Evolutionary conservation across 2,329 filamentous ascomycete species (phyloP).

Genomic region (Aspergillus intermedius): DNA sequence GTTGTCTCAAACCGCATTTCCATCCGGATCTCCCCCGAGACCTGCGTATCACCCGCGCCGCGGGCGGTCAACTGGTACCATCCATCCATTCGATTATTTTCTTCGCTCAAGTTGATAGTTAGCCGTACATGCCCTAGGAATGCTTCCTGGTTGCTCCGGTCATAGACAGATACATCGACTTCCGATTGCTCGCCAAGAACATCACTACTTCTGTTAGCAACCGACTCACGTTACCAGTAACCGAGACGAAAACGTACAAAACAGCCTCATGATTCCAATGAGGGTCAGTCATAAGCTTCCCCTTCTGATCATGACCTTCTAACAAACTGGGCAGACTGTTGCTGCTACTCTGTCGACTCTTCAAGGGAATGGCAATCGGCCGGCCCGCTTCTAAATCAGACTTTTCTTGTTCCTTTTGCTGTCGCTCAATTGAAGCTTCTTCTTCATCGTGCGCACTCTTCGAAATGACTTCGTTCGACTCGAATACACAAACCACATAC

Average conservation of each 20-base stretch:
- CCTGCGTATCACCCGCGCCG: slow-evolving; percentile 69
- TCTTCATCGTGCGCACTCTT: slow-evolving; percentile 65
- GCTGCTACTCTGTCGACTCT: slow-evolving; percentile 92
- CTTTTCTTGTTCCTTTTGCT: slow-evolving; percentile 49
- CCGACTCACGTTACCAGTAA: neutral
- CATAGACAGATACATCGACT: slow-evolving; percentile 90
- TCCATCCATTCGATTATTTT: slow-evolving; percentile 65
- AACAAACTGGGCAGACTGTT: slow-evolving; percentile 72
- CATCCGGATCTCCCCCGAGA: slow-evolving; percentile 80
- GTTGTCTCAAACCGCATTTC: slow-evolving; percentile 79
- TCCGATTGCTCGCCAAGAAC: slow-evolving; percentile 87
- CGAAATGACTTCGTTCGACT: slow-evolving; percentile 93
- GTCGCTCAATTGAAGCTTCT: slow-evolving; percentile 57
- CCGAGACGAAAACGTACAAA: slow-evolving; percentile 61
- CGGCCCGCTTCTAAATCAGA: slow-evolving; percentile 75
- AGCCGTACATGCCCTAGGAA: slow-evolving; percentile 89
- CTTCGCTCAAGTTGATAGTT: slow-evolving; percentile 61
- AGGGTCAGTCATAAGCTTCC: slow-evolving; percentile 68
- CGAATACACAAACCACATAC: slow-evolving; percentile 94
- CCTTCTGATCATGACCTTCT: slow-evolving; percentile 55
- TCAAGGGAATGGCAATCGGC: slow-evolving; percentile 93
- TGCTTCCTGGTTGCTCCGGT: slow-evolving; percentile 74
- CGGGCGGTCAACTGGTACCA: slow-evolving; percentile 81
- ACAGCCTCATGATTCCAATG: slow-evolving; percentile 93
- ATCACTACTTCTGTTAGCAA: slow-evolving; percentile 56